These are phyloP conservation scores for Aureobasidium sp. DNA, from an alignment of 2,329 filamentous ascomycete species.

Conservation along the genomic window DNA sequence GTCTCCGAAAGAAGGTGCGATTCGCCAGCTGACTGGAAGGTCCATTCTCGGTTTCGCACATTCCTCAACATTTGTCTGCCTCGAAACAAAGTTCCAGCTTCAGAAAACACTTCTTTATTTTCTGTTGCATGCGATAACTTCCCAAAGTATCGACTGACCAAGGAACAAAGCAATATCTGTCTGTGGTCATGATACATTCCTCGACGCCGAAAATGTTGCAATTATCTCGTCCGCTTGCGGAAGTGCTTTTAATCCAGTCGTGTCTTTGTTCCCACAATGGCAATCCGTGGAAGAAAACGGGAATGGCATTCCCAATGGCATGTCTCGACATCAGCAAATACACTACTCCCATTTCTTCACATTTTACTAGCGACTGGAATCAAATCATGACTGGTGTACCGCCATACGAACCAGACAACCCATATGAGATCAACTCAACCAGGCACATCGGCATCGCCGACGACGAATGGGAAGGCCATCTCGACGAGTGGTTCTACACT, in stretches of 20 bases:
- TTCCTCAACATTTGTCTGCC: background rate
- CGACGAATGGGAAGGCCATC: background rate
- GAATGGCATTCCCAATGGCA: background rate
- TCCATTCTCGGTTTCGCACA: background rate
- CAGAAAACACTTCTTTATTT: background rate
- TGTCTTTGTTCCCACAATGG: background rate
- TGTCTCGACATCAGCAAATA: background rate
- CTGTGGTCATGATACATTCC: background rate
- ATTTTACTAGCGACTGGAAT: background rate
- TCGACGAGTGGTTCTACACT: background rate
- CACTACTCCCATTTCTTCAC: background rate
- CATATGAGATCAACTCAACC: background rate
- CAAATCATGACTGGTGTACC: background rate
- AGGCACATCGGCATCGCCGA: background rate
- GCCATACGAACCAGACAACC: background rate
- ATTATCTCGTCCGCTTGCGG: background rate
- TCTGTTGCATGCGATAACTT: background rate
- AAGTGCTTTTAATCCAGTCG: background rate
- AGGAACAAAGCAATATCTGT: background rate
- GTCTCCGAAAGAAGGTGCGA: background rate
- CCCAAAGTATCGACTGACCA: background rate
- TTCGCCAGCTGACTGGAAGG: background rate
- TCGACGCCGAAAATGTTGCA: background rate
- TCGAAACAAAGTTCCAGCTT: background rate
- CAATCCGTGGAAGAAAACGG: background rate